Conservation (phyloP, 805 yeast genomes). For the Yarrowia osloensis region DNA sequence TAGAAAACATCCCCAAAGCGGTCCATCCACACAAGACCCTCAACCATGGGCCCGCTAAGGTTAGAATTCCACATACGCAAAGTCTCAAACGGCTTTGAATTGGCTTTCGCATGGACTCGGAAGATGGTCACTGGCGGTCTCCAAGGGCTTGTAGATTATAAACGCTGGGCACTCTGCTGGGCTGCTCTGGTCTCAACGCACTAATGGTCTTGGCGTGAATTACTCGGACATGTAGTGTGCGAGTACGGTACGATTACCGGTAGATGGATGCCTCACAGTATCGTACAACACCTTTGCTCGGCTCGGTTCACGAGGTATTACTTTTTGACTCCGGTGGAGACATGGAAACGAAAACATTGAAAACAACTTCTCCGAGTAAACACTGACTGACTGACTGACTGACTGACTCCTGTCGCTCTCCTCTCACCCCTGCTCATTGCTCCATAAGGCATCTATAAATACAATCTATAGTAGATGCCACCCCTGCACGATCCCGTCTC, state of each 20-base stretch:
- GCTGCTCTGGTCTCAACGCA: not conserved
- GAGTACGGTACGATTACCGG: not conserved
- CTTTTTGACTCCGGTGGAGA: too few relatives aligned
- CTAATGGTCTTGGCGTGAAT: not conserved
- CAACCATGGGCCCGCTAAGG: not conserved
- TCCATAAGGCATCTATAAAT: not conserved
- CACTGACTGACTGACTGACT: too few relatives aligned
- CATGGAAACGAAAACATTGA: too few relatives aligned
- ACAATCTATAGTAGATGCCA: not conserved
- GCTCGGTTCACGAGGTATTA: not conserved
- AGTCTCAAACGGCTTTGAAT: constrained; percentile 5
- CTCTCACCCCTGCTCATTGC: too few relatives aligned
- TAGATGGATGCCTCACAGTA: too few relatives aligned
- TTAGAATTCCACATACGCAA: constrained; percentile 2
- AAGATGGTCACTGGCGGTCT: not conserved
- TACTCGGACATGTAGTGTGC: not conserved
- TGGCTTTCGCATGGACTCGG: not conserved
- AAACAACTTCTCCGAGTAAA: too few relatives aligned
- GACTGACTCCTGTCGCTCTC: too few relatives aligned
- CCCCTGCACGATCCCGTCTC: not conserved
- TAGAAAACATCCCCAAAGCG: not conserved
- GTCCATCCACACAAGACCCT: too few relatives aligned
- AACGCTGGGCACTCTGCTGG: not conserved
- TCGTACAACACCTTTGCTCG: too few relatives aligned
- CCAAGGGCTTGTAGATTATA: not conserved